Percentiles rank a stretch among this genome's conserved stretches.
Evolutionary conservation across 2,329 filamentous ascomycete genomes (phyloP).

Genomic region (Botrytis pseudocinerea): DNA sequence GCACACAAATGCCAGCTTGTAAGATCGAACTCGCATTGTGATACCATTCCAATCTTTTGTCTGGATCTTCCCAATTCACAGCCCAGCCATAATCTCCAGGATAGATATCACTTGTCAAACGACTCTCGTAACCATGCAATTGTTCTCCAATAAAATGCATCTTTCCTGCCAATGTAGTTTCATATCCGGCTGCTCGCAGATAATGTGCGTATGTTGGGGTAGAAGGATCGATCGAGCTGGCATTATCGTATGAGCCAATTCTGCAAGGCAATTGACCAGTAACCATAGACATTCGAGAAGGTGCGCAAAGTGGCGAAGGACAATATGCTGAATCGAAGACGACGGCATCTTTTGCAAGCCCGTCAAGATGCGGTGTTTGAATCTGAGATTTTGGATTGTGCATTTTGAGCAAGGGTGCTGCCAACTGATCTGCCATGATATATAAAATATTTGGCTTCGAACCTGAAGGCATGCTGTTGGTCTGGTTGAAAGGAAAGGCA

Average conservation of each 20-base stretch:
- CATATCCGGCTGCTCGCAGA: constrained; percentile 79
- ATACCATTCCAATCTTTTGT: constrained; percentile 87
- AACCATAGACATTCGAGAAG: constrained; percentile 92
- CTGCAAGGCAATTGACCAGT: constrained; percentile 88
- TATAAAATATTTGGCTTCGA: constrained; percentile 75
- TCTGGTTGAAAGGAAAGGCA: constrained; percentile 36
- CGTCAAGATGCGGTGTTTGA: constrained; percentile 87
- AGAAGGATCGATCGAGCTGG: constrained; percentile 78
- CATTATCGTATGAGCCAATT: constrained; percentile 91
- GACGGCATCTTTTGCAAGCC: constrained; percentile 76
- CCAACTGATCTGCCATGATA: constrained; percentile 96
- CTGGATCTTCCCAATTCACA: constrained; percentile 92
- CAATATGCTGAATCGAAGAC: constrained; percentile 95
- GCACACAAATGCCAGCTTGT: constrained; percentile 83
- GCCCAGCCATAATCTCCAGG: constrained; percentile 93
- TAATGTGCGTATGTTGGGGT: constrained; percentile 93
- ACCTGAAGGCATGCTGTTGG: constrained; percentile 29
- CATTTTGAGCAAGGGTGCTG: constrained; percentile 86
- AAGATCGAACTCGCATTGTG: constrained; percentile 94
- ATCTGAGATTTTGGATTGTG: constrained; percentile 87
- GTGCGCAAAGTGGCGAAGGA: constrained; percentile 88
- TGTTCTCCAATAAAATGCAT: constrained; percentile 98
- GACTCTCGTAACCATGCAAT: constrained; percentile 88
- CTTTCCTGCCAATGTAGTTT: constrained; percentile 89
- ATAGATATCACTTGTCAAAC: constrained; percentile 93